Evolutionary conservation across 805 yeast genomes (phyloP), one percentile per base, ranked within the genome.

Genomic region (Sugiyamaella americana): DNA sequence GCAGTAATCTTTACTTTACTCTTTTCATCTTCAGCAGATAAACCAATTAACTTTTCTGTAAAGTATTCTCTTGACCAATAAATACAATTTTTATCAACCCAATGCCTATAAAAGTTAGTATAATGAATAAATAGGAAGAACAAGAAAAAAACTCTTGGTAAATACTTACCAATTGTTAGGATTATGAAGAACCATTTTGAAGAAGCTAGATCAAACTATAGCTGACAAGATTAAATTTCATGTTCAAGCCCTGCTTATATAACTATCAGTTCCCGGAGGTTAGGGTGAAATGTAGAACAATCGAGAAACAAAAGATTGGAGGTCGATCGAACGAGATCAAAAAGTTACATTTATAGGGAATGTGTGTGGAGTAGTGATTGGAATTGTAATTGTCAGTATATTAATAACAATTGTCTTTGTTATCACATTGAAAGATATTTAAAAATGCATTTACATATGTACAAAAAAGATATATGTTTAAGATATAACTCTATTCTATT

Each of bases 81-180:
- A 48, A 91, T 76, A 69, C 98, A 93, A 72, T 93, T 93, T 67
- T 91, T 91, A 69, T 91, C 97, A 52, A 89, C 97, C 98, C 98
- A 93, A 74, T 93, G 98, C 98, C 32, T 26, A 26, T 13, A 8
- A n/a, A 8, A 26, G 32, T 26, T 26, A 26, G 32, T 26, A 8
- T 63, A 26, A 13, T 26, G 11, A 8, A 26, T 59, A 43, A 29
- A 5, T 18, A 4, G 11, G 20, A n/a, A n/a, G 4, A 34, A 45
- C 16, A 5, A n/a, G 32, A n/a, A 49, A 34, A 17, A 24, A 41
- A 49, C 38, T 20, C 8, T 26, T 8, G 32, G n/a, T n/a, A n/a
- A 51, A 59, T 62, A 26, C 32, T 13, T 26, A 26, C 32, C 98
- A 91, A 70, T 91, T 91, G 67, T 93, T 93, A 35, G 98, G 98